phyloP scores from a whole-genome alignment of 2,329 filamentous ascomycete genomes.

The Eurotiales sp. region DNA sequence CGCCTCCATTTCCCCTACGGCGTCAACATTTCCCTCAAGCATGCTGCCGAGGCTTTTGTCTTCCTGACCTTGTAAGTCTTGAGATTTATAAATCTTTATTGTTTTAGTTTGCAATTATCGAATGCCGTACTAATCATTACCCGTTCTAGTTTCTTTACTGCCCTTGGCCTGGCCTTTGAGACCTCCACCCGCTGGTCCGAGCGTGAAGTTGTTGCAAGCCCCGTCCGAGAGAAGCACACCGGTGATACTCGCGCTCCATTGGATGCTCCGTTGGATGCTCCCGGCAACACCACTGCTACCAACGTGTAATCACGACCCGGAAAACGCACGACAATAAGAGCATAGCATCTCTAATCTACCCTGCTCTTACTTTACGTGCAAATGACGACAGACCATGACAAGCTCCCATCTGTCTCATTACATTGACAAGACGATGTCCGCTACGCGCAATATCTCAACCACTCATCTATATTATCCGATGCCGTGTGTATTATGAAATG shows the following conservation, averaged over 20 bases:
- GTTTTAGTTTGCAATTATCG: no score
- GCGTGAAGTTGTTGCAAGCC: conserved; percentile 20
- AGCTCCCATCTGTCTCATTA: no score
- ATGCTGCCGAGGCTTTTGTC: conserved; percentile 42
- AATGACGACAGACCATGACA: no score
- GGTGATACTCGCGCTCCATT: conserved; percentile 11
- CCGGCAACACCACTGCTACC: no score
- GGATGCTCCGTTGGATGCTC: conserved; percentile 20
- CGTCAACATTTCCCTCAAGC: conserved; percentile 35
- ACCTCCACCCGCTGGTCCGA: conserved; percentile 29
- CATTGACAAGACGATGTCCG: no score
- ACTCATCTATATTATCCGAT: no score
- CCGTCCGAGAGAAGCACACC: conserved; percentile 23
- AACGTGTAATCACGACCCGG: not conserved
- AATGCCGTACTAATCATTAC: no score
- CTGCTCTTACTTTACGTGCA: no score
- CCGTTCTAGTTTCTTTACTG: conserved; percentile 38
- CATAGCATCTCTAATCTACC: not conserved
- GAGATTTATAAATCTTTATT: no score
- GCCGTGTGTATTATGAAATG: no score
- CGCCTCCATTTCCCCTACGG: conserved; percentile 28
- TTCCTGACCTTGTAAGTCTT: conserved; percentile 44
- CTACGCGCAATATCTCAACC: no score
- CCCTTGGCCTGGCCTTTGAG: conserved; percentile 38
- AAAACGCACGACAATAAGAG: no score